phyloP scores from a whole-genome alignment of 2,329 filamentous ascomycete species.

The Cladosporium austrohemisphaericum region DNA sequence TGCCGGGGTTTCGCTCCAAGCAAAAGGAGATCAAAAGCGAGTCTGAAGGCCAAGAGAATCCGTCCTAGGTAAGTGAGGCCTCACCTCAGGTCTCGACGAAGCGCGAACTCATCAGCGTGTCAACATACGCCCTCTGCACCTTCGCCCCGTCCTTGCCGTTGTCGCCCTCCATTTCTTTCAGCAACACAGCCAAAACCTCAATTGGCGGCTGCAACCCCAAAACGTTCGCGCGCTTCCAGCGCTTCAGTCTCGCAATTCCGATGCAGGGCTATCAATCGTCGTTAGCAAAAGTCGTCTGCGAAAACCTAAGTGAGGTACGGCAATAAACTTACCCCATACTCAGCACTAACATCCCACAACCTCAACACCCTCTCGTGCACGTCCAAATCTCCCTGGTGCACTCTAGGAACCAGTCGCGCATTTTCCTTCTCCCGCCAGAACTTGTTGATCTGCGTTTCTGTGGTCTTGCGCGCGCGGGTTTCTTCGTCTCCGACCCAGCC shows the following conservation, averaged over 20 bases:
- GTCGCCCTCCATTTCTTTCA: slow-evolving; percentile 59
- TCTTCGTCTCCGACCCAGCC: slow-evolving; percentile 42
- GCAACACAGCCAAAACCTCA: slow-evolving; percentile 80
- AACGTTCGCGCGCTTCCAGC: slow-evolving; percentile 81
- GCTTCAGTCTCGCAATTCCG: slow-evolving; percentile 73
- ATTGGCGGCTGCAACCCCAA: slow-evolving; percentile 84
- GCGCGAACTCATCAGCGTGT: slow-evolving; percentile 56
- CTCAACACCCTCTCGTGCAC: slow-evolving; percentile 80
- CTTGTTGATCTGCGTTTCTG: slow-evolving; percentile 63
- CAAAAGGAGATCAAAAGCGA: too few relatives aligned
- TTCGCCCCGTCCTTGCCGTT: slow-evolving; percentile 45
- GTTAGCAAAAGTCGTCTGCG: slow-evolving; percentile 16
- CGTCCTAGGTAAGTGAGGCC: too few relatives aligned
- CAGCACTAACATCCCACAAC: slow-evolving; percentile 86
- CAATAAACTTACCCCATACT: slow-evolving; percentile 73
- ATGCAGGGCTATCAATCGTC: slow-evolving; percentile 67
- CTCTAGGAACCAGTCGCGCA: slow-evolving; percentile 62
- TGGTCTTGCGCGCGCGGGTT: slow-evolving; percentile 60
- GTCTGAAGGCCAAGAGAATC: too few relatives aligned
- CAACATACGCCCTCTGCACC: slow-evolving; percentile 68
- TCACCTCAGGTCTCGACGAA: slow-evolving; percentile 41
- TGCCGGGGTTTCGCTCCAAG: too few relatives aligned
- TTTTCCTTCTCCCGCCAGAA: slow-evolving; percentile 77
- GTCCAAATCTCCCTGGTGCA: slow-evolving; percentile 72
- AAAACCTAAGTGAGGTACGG: not conserved